Evolutionary conservation across 2,329 filamentous ascomycete species (phyloP).

Genomic region (Cryoendolithus antarcticus): DNA sequence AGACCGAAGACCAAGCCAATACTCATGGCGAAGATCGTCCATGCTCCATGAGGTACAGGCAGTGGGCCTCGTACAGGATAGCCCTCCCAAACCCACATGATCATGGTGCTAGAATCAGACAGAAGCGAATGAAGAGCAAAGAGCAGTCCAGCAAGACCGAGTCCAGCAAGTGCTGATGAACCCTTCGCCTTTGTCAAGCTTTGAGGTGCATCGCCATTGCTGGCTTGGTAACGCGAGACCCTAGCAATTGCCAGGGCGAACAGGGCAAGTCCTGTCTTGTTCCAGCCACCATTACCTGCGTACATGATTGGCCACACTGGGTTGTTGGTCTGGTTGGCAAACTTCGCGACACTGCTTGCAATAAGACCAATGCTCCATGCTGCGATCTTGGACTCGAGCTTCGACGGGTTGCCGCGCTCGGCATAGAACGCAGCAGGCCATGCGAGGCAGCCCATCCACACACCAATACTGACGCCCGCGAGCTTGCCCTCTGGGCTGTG

Average conservation of each 20-base stretch:
- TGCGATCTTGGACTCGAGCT: constrained; percentile 69
- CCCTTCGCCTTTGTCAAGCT: constrained; percentile 51
- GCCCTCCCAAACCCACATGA: constrained; percentile 95
- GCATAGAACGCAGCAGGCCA: constrained; percentile 75
- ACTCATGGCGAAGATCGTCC: constrained; percentile 80
- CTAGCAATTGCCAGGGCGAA: constrained; percentile 64
- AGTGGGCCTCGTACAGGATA: constrained; percentile 83
- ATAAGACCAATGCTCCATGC: constrained; percentile 74
- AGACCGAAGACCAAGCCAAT: constrained; percentile 65
- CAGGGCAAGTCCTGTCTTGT: constrained; percentile 66
- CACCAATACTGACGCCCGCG: constrained; percentile 67
- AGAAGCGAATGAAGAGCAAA: constrained; percentile 87
- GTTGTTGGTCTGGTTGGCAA: constrained; percentile 88
- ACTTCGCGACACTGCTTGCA: constrained; percentile 78
- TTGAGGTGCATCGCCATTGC: constrained; percentile 3
- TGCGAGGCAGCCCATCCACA: constrained; percentile 66
- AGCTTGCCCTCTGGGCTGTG: constrained; percentile 62
- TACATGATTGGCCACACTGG: constrained; percentile 95
- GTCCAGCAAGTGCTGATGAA: constrained; percentile 57
- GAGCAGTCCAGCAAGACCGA: constrained; percentile 71
- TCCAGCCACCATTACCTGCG: constrained; percentile 80
- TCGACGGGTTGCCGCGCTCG: constrained; percentile 59
- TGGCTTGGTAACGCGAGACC: constrained; percentile 29
- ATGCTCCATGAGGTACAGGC: constrained; percentile 77
- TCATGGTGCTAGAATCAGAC: constrained; percentile 97